Evolutionary conservation across 2,329 filamentous ascomycete species (phyloP).

Genomic region (Ascochyta rabiei): DNA sequence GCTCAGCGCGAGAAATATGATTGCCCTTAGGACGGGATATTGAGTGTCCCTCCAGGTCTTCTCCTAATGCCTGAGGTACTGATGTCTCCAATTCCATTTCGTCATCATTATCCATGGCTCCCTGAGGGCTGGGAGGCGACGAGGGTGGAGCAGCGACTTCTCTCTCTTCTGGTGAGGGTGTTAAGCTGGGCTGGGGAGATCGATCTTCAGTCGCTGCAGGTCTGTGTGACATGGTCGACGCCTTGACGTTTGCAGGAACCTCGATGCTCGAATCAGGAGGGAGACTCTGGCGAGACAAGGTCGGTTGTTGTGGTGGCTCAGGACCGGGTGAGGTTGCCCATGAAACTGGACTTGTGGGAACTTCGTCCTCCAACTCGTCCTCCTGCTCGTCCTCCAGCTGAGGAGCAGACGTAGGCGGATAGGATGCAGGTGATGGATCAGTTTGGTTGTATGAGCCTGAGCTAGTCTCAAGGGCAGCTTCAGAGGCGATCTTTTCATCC

Average conservation of each 20-base stretch:
- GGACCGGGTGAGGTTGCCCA: slow-evolving; percentile 29
- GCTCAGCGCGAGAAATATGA: not conserved
- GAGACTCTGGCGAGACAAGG: slow-evolving; percentile 15
- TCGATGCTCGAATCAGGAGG: slow-evolving; percentile 43
- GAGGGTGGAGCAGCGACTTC: slow-evolving; percentile 18
- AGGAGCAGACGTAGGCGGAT: slow-evolving; percentile 4
- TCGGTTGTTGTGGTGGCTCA: slow-evolving; percentile 23
- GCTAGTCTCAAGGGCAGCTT: slow-evolving; percentile 8
- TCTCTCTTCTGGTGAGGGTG: slow-evolving; percentile 21
- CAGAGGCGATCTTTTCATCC: slow-evolving; percentile 24
- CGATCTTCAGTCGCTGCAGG: not conserved
- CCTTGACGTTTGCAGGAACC: not conserved
- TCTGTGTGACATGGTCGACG: not conserved
- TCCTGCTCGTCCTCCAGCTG: slow-evolving; percentile 4
- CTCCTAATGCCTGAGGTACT: slow-evolving; percentile 39
- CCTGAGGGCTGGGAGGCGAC: slow-evolving; percentile 21
- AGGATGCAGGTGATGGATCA: slow-evolving; percentile 24
- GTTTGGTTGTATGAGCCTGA: slow-evolving; percentile 19
- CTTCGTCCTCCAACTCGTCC: slow-evolving; percentile 10
- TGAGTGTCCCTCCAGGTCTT: slow-evolving; percentile 18
- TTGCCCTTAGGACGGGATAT: not conserved
- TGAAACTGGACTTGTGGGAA: slow-evolving; percentile 20
- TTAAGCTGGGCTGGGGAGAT: not conserved
- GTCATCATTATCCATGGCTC: slow-evolving; percentile 24
- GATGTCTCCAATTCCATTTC: slow-evolving; percentile 40